A percentile compares a stretch with the other conserved stretches of the same genome.
These are phyloP conservation scores for Piloderma croceum DNA, from an alignment of 768 basidiomycete species.

Conservation along the genomic window DNA sequence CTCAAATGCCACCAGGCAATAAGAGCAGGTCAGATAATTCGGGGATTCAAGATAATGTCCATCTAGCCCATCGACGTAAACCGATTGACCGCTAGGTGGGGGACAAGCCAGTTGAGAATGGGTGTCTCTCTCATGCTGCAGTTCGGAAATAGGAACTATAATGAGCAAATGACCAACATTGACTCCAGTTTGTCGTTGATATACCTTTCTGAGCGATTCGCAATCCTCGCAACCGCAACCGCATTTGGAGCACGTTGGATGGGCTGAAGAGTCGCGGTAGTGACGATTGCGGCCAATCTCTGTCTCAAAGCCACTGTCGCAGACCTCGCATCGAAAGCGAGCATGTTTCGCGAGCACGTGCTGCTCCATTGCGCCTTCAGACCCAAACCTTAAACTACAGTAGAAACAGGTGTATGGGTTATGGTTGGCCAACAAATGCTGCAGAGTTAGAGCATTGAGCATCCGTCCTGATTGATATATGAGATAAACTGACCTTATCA, in stretches of 20 bases:
- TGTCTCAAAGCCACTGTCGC: conserved; percentile 29
- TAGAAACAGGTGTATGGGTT: too few relatives aligned
- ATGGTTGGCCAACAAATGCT: too few relatives aligned
- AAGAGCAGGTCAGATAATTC: conserved; percentile 32
- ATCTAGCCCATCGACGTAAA: conserved; percentile 33
- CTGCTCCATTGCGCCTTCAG: too few relatives aligned
- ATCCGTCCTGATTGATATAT: too few relatives aligned
- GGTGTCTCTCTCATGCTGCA: conserved; percentile 29
- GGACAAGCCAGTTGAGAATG: conserved; percentile 24
- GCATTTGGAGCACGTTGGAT: conserved; percentile 42
- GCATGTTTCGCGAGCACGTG: conserved; percentile 14
- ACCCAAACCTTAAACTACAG: too few relatives aligned
- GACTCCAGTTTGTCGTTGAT: conserved; percentile 11
- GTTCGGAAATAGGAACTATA: conserved; percentile 1
- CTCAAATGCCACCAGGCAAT: conserved; percentile 31
- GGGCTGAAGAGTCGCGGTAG: conserved; percentile 38
- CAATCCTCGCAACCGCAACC: conserved; percentile 38
- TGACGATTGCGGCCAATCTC: conserved; percentile 39
- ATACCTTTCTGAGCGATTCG: conserved; percentile 30
- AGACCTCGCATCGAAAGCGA: conserved; percentile 31
- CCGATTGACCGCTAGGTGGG: conserved; percentile 18
- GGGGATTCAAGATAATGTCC: conserved; percentile 35
- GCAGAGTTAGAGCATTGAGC: too few relatives aligned
- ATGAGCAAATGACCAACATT: not conserved
- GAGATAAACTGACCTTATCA: too few relatives aligned